These are phyloP conservation scores for Syzygium aromaticum DNA, from an alignment of 345 rosid genomes.

Conservation along the genomic window DNA sequence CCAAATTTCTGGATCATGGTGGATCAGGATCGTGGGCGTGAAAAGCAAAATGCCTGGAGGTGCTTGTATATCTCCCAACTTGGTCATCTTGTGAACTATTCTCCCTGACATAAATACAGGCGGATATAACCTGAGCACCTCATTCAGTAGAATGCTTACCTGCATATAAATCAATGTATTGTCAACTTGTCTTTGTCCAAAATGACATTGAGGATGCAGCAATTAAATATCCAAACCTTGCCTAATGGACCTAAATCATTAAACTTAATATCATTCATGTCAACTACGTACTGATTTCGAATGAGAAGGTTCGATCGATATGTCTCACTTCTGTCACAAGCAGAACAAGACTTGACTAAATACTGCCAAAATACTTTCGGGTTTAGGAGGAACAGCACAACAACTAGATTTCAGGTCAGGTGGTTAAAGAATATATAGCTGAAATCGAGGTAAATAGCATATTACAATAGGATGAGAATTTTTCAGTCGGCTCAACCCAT, in stretches of 20 bases:
- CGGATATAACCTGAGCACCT: neutral
- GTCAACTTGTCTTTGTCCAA: neutral
- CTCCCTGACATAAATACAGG: accelerated
- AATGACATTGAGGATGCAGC: neutral
- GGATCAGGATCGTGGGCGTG: neutral
- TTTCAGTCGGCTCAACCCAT: neutral
- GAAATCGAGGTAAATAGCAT: neutral
- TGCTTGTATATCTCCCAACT: neutral
- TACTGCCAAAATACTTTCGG: neutral
- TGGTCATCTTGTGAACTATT: neutral
- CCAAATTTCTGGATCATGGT: neutral
- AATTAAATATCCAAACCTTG: neutral
- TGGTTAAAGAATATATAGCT: neutral
- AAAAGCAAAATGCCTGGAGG: neutral
- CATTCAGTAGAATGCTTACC: neutral
- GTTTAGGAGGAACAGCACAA: neutral
- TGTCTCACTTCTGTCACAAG: neutral
- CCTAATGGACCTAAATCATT: neutral
- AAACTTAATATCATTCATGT: neutral
- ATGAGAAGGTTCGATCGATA: neutral
- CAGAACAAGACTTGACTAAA: neutral
- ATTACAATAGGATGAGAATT: neutral
- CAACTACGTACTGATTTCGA: neutral
- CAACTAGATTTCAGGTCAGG: neutral
- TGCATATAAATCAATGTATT: neutral